Conservation (phyloP, 1,284 basidiomycete species). For the Pseudozyma hubeiensis region DNA sequence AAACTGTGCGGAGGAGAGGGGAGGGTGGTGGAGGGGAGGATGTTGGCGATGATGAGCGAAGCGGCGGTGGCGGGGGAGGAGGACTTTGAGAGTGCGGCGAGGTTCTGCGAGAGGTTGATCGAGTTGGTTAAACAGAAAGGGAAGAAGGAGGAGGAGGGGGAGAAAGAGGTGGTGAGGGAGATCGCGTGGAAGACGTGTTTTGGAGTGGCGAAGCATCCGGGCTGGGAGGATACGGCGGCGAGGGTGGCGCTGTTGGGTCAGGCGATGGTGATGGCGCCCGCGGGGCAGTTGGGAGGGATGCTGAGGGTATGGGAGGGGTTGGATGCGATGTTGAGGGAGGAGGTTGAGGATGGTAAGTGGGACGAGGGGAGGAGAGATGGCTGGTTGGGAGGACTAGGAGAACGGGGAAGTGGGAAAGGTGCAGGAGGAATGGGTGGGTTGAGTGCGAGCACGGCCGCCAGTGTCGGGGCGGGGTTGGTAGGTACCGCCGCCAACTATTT, state of each 20-base stretch:
- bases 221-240: slow-evolving; percentile 37
- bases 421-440: not conserved
- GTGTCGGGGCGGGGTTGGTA: slow-evolving; percentile 21
- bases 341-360: slow-evolving; percentile 23
- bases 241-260: slow-evolving; percentile 31
- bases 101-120: slow-evolving; percentile 32
- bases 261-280: slow-evolving; percentile 34
- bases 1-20: slow-evolving; percentile 10
- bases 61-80: slow-evolving; percentile 28
- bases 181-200: slow-evolving; percentile 39
- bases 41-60: slow-evolving; percentile 50
- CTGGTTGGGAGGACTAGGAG: not conserved
- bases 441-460: slow-evolving; percentile 22
- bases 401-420: not conserved
- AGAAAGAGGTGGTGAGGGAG: slow-evolving; percentile 5
- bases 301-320: slow-evolving; percentile 29
- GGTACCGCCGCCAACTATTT: slow-evolving; percentile 36
- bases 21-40: slow-evolving; percentile 25
- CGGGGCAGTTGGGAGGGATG: slow-evolving; percentile 22
- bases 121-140: slow-evolving; percentile 13
- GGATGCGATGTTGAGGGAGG: slow-evolving; percentile 21
- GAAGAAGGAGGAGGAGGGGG: not conserved
- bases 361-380: slow-evolving; percentile 14
- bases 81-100: slow-evolving; percentile 32
- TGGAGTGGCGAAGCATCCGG: slow-evolving; percentile 44